Evolutionary conservation across 306 rosid genomes (phyloP).

Genomic region (Citrullus amarus): DNA sequence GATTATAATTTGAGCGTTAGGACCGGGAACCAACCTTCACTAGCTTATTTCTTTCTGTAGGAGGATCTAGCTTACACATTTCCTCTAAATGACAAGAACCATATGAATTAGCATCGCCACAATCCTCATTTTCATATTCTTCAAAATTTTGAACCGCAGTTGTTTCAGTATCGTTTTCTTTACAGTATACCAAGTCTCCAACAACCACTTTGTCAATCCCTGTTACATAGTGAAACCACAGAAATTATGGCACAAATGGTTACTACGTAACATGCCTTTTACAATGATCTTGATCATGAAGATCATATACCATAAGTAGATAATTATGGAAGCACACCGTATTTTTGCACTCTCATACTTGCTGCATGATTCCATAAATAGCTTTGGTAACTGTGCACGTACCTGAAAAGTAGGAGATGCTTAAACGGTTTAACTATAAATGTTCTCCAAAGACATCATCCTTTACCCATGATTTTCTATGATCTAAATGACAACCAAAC

Average conservation of each 20-base stretch:
- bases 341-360: conserved; percentile 75
- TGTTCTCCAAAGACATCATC: background rate
- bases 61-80: conserved; percentile 29
- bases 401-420: conserved; percentile 34
- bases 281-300: background rate
- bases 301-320: background rate
- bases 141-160: conserved; percentile 33
- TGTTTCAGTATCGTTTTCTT: conserved; percentile 37
- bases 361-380: conserved; percentile 94
- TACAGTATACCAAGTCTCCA: conserved; percentile 79
- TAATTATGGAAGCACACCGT: conserved; percentile 41
- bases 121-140: conserved; percentile 32
- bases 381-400: conserved; percentile 96
- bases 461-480: background rate
- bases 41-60: conserved; percentile 26
- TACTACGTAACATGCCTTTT: background rate
- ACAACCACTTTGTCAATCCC: conserved; percentile 60
- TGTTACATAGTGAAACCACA: conserved; percentile 24
- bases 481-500: background rate
- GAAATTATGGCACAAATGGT: background rate
- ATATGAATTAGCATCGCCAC: conserved; percentile 16
- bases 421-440: background rate
- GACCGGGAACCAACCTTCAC: conserved; percentile 47
- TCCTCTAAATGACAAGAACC: conserved; percentile 45
- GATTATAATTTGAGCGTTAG: background rate